A percentile compares a stretch with the other conserved stretches of the same genome.
These are phyloP conservation scores for Geotrichum reessii DNA, from an alignment of 1,139 yeast genomes.

Conservation along the genomic window DNA sequence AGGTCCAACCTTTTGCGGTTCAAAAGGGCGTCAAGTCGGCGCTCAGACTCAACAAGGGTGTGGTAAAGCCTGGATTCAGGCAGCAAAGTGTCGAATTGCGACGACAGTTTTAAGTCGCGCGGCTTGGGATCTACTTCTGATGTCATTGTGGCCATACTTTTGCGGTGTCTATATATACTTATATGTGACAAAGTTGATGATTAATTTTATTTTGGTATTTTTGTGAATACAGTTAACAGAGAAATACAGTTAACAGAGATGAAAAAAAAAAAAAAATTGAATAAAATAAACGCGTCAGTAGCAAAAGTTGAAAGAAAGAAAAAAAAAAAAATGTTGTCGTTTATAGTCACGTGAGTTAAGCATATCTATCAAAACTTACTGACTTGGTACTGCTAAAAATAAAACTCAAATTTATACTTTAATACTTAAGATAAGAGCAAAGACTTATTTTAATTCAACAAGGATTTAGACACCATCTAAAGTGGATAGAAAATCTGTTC, in stretches of 20 bases:
- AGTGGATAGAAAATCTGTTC: too few relatives aligned
- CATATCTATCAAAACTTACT: not conserved
- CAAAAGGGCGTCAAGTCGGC: conserved; percentile 69
- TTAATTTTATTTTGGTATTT: not conserved
- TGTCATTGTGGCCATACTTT: conserved; percentile 9
- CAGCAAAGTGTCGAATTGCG: conserved; percentile 52
- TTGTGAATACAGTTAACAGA: too few relatives aligned
- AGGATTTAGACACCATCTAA: too few relatives aligned
- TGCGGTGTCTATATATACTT: not conserved
- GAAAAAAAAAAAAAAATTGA: not conserved
- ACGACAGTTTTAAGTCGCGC: conserved; percentile 64
- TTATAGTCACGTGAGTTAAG: not conserved
- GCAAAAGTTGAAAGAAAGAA: not conserved
- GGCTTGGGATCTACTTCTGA: conserved; percentile 45
- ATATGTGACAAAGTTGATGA: not conserved
- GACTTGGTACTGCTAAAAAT: too few relatives aligned
- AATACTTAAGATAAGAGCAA: too few relatives aligned
- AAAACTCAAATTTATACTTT: too few relatives aligned
- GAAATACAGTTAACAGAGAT: too few relatives aligned
- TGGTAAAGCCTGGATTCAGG: conserved; percentile 74
- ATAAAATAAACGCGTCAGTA: not conserved
- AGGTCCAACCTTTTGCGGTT: conserved; percentile 80
- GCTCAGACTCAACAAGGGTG: conserved; percentile 69
- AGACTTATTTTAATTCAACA: too few relatives aligned
- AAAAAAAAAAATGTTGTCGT: not conserved